Percentiles rank a stretch among this genome's conserved stretches.
These are phyloP conservation scores for Prunus dulcis DNA, from an alignment of 306 rosid species.

Conservation along the genomic window DNA sequence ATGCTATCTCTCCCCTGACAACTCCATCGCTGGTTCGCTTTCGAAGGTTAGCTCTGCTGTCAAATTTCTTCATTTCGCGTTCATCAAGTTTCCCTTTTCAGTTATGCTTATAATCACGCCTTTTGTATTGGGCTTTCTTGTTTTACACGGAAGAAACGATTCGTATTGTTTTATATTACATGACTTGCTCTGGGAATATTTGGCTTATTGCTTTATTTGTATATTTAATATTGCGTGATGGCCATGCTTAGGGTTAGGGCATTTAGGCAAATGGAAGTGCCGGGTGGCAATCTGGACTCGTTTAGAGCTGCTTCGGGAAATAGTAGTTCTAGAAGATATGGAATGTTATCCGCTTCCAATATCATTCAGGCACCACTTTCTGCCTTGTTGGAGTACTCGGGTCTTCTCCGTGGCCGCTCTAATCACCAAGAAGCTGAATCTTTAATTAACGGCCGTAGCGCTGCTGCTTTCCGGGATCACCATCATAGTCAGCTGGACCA, in stretches of 20 bases:
- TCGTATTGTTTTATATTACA: neutral
- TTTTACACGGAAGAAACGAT: neutral
- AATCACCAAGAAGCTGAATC: conserved; percentile 44
- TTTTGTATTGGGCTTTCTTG: conserved; percentile 9
- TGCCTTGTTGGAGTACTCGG: conserved; percentile 67
- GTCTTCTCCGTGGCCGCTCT: conserved; percentile 57
- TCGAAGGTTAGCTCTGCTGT: conserved; percentile 32
- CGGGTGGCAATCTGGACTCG: conserved; percentile 49
- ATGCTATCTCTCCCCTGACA: conserved; percentile 17
- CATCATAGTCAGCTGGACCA: conserved; percentile 37
- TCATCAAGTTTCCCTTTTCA: neutral
- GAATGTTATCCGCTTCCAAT: conserved; percentile 52
- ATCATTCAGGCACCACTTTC: conserved; percentile 82
- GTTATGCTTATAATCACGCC: neutral
- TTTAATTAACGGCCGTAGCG: conserved; percentile 30
- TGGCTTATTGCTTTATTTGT: neutral
- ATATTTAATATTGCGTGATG: conserved; percentile 6
- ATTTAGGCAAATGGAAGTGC: conserved; percentile 56
- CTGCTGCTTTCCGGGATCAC: conserved; percentile 33
- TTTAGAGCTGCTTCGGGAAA: conserved; percentile 39
- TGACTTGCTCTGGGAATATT: neutral
- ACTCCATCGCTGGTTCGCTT: conserved; percentile 36
- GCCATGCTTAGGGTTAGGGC: conserved; percentile 58
- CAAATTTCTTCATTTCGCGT: neutral
- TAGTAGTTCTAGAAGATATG: conserved; percentile 50